Base-by-base conservation (phyloP, 495 filamentous ascomycete species). In the Cercophora newfieldiana region DNA sequence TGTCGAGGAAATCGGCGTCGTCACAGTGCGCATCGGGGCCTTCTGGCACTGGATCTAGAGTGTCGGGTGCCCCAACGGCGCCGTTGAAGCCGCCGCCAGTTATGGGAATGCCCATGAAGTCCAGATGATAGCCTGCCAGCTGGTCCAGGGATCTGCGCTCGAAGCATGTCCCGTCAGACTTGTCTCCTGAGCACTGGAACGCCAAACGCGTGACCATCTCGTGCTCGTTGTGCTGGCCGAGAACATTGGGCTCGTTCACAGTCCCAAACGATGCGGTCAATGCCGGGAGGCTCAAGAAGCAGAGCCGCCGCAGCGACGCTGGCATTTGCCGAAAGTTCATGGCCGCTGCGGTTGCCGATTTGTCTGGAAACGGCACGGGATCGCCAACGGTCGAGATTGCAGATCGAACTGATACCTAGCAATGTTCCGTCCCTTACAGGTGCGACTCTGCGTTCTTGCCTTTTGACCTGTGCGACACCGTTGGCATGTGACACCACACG, bases 131-230 rank as follows among this genome's bases (percentile, higher is more conserved):
- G 49, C 72, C 72, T 18, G 72, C 72, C 1, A 74, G 66, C 59
- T 74, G 72, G 56, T 70, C 72, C 47, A 72, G 70, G 8, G 72
- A 74, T 4, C 70, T 63, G 3, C 70, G 68, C 21, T 74, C 72
- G 47, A 74, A 74, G 66, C 72, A 74, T 10, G 51, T 51, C 7
- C 72, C 72, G 44, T 74, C 72, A 2, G 69, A 72, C 48, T 68
- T 68, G 19, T 56, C 70, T 19, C 53, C 57, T 8, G 63, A 60
- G 25, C 72, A 74, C 58, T 72, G 72, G 51, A 74, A 72, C 1
- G 72, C 72, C 51, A 72, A 30, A n/a, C 72, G 70, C 6, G 72
- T 74, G 54, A 74, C 67, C 66, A 74, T 70, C 54, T 74, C 72
- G 64, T 74, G 72, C 61, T 74, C 72, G 53, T 74, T 74, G 64